Conservation (phyloP, 2,329 filamentous ascomycete genomes). For the Penicillium verrucosum region DNA sequence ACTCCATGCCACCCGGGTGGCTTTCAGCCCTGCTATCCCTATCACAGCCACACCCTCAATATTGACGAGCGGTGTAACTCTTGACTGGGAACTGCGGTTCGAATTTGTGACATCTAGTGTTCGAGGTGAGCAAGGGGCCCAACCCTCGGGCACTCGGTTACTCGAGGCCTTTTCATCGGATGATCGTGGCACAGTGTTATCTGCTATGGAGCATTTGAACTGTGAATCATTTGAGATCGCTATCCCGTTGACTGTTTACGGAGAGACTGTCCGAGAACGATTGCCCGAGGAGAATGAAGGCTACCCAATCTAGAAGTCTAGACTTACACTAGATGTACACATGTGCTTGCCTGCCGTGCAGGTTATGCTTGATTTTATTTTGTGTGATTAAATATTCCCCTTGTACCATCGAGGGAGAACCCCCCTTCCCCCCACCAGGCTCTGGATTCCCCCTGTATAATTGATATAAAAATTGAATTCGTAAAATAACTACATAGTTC, state of each 20-base stretch:
- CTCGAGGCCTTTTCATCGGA: conserved; percentile 76
- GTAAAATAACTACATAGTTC: not conserved
- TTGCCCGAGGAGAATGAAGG: conserved; percentile 41
- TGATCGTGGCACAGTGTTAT: conserved; percentile 72
- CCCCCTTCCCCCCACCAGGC: not conserved
- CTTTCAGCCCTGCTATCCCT: conserved; percentile 81
- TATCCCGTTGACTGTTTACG: conserved; percentile 79
- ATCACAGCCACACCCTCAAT: conserved; percentile 83
- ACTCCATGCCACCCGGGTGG: conserved; percentile 72
- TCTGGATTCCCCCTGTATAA: not conserved
- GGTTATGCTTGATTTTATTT: conserved; percentile 3
- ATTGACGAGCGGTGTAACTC: conserved; percentile 78
- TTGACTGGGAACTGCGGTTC: conserved; percentile 85
- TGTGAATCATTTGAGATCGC: conserved; percentile 90
- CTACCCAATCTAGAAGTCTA: conserved; percentile 35
- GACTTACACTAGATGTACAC: not conserved
- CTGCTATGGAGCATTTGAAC: conserved; percentile 71
- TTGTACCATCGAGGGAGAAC: not conserved
- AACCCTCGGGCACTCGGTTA: conserved; percentile 50
- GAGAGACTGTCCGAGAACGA: conserved; percentile 49
- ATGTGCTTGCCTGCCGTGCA: conserved; percentile 6
- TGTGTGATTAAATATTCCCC: conserved; percentile 18
- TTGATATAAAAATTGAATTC: not conserved
- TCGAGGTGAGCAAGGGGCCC: conserved; percentile 36
- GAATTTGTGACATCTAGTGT: conserved; percentile 81